Conservation (phyloP, 768 basidiomycete species). For the Auriculariales sp. region DNA sequence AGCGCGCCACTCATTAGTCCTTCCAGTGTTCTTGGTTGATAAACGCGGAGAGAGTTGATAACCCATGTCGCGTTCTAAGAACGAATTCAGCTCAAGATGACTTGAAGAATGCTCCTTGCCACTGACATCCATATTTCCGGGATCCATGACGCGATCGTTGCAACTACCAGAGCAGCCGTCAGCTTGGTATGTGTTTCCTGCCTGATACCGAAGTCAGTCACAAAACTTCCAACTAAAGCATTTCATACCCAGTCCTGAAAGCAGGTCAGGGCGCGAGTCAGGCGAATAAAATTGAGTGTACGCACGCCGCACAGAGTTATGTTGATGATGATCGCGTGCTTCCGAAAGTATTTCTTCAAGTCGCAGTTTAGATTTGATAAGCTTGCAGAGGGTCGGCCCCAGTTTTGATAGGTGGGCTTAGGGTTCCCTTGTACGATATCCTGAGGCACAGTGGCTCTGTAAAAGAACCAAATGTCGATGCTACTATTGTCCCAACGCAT, state of each 20-base stretch:
- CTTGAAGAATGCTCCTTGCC: background rate
- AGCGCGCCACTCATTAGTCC: constrained; percentile 13
- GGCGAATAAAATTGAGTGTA: background rate
- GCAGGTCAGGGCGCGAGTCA: constrained; percentile 3
- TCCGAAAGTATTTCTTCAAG: constrained; percentile 40
- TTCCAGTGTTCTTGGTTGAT: constrained; percentile 36
- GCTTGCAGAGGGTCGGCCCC: constrained; percentile 54
- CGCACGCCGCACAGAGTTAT: constrained; percentile 67
- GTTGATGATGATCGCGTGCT: constrained; percentile 67
- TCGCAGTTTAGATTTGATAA: constrained; percentile 42
- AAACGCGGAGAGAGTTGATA: constrained; percentile 68
- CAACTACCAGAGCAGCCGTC: constrained; percentile 62
- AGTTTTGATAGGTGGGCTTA: constrained; percentile 34
- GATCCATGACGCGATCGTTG: constrained; percentile 43
- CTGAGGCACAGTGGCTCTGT: constrained; percentile 56
- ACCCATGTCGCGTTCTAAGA: constrained; percentile 64
- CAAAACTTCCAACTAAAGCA: too few relatives aligned
- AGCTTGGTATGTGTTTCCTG: constrained; percentile 35
- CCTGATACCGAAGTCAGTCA: constrained; percentile 78
- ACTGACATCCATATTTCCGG: constrained; percentile 50
- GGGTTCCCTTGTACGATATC: constrained; percentile 51
- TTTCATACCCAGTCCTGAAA: too few relatives aligned
- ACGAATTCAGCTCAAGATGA: constrained; percentile 4
- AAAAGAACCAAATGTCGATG: constrained; percentile 74
- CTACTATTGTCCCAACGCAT: constrained; percentile 79